Evolutionary conservation across 2,329 filamentous ascomycete genomes (phyloP), one percentile per base, ranked within the genome.

Genomic region (Alternaria infectoria): DNA sequence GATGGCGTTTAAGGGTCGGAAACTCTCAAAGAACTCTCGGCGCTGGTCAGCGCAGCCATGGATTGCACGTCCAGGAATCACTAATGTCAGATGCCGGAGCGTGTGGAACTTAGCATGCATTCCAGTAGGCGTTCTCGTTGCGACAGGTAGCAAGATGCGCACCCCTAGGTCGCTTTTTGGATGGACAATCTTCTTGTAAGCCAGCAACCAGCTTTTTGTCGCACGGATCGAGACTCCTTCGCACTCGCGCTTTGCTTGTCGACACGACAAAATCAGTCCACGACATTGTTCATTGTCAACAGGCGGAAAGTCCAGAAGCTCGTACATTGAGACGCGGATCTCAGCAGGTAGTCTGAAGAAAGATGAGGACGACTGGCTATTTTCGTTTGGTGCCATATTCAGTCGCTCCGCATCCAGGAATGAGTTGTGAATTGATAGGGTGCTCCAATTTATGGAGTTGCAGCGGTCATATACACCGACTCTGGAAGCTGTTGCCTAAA

Each of bases 1-100:
- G 30, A 57, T 57, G 15, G 45, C 55, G n/a, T 57, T 57, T 6
- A 57, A 50, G 21, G 45, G 30, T 8, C 55, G 45, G 21, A 57
- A 13, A n/a, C 12, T 43, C 23, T 50, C 30, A 15, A 28, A 57
- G 40, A 56, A 56, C 9, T 9, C 10, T 19, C 15, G 28, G n/a
- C 26, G 17, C 45, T 13, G 12, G 13, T 44, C 11, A 8, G 30
- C 28, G 55, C 21, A 43, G 9, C 28, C 54, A 15, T 50, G 55
- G 9, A 50, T 28, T 10, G 8, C 19, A 10, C 40, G 23, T 6
- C 45, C 55, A 43, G 45, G 45, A 11, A 51, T 25, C 9, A 58
- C 55, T 6, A 58, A 13, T n/a, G 46, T 58, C 45, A 58, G 12
- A 25, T 51, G 15, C 8, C 46, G 23, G 13, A 58, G 46, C 11